Evolutionary conservation across 75 land plant genomes (phyloP), one percentile per base, ranked within the genome.

Genomic region (Adiantum capillusveneris): DNA sequence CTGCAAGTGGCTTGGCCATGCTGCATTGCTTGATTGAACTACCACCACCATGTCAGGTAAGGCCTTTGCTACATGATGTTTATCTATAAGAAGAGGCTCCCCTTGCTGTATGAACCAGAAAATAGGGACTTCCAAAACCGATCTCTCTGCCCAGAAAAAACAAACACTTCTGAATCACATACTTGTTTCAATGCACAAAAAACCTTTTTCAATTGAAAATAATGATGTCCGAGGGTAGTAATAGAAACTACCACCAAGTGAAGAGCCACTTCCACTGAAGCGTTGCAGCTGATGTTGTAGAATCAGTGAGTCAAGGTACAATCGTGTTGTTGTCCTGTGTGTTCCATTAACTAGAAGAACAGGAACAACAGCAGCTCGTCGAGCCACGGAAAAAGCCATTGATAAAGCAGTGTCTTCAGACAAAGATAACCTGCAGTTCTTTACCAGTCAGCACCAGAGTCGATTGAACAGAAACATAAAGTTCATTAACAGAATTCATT

Each of bases 1-100:
- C 62, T 94, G 98, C 61, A 94, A 68, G 72, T 94, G 85, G 63
- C 88, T 89, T 62, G 86, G 90, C 98, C 96, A 94, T 1, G 87
- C 79, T 59, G 83, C 43, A 27, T 58, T 6, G 51, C 74, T 77
- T 49, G 98, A 94, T 60, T 94, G 98, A 42, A 84, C 87, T 56
- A 89, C 98, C 65, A 94, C 70, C 52, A 94, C 81, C 98, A 94
- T 94, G 71, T 94, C 96, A 29, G 85, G 79, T 34, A 94, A 79
- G 30, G 98, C 81, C 73, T 84, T 94, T 34, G 98, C 96, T 62
- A 79, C 75, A 71, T 84, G 90, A 60, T 94, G 91, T 50, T 94
- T 94, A 80, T 94, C 98, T 17, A 94, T 76, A 42, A 94, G 72
- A 24, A 94, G 48, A 25, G 91, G 81, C 29, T 92, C 97, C 45